A percentile compares a stretch with the other conserved stretches of the same genome.
Evolutionary conservation across 306 rosid genomes (phyloP).

Genomic region (Castanospermum australe): DNA sequence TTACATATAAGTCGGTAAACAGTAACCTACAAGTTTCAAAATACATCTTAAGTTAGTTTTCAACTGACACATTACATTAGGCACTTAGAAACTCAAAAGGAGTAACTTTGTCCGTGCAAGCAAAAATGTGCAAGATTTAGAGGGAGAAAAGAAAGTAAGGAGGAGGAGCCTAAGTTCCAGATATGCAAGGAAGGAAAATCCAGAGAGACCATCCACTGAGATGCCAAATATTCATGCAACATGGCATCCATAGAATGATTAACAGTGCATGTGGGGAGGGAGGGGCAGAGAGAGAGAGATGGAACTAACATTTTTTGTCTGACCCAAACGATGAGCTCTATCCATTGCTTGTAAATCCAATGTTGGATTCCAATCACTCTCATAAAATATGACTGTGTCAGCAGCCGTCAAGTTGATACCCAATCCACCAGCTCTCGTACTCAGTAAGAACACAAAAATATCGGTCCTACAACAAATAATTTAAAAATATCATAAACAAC

Average conservation of each 20-base stretch:
- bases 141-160: neutral
- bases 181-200: slow-evolving; percentile 13
- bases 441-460: slow-evolving; percentile 90
- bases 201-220: neutral
- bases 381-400: slow-evolving; percentile 96
- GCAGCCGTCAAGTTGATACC: slow-evolving; percentile 99
- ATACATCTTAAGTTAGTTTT: slow-evolving; percentile 19
- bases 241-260: slow-evolving; percentile 7
- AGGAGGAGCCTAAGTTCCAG: neutral
- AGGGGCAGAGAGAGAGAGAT: neutral
- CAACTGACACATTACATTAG: neutral
- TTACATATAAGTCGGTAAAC: slow-evolving; percentile 96
- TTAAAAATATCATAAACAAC: slow-evolving; percentile 9
- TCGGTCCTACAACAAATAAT: slow-evolving; percentile 65
- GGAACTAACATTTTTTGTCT: slow-evolving; percentile 91
- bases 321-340: slow-evolving; percentile 99
- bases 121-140: slow-evolving; percentile 17
- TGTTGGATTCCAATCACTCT: slow-evolving; percentile 99
- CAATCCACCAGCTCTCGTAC: slow-evolving; percentile 99
- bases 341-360: slow-evolving; percentile 98
- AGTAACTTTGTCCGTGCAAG: slow-evolving; percentile 16
- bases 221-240: neutral
- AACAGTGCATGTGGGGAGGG: neutral
- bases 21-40: slow-evolving; percentile 63
- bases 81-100: neutral